Evolutionary conservation across 352 stramenopile genomes (phyloP), one percentile per base, ranked within the genome.

Genomic region (Globisporangium mamillatum): DNA sequence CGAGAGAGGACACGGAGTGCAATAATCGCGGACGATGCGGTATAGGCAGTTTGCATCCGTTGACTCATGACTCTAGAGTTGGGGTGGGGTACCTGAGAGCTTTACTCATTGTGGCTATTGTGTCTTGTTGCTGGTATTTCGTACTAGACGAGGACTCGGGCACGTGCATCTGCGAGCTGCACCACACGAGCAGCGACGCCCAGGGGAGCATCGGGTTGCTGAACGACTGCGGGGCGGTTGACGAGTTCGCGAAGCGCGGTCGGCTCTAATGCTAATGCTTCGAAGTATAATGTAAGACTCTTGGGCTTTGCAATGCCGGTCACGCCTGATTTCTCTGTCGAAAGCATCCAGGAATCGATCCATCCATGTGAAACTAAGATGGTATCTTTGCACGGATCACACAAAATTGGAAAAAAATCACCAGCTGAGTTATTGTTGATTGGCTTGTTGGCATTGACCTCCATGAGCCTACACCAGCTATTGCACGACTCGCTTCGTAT

Each of bases 1-100:
- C 80, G 4, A 94, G 84, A 63, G 89, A 92, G 61, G 79, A 93
- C 59, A 70, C 52, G 12, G 73, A 90, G 48, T 96, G 89, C 80
- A 89, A 92, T 66, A 90, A 89, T 48, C 83, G 83, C n/a, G 85
- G 85, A 0, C 78, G 81, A 56, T 93, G 85, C 25, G 79, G 84
- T 93, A 65, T 10, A 78, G 16, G 6, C 46, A 12, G 20, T 53
- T 53, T 41, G 34, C 34, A 14, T 41, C 34, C 34, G 10, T 41
- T 41, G 34, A 41, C 34, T 41, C 34, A 41, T 41, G 34, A 41
- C 34, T 41, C 34, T 9, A 3, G 10, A 41, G 34, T 41, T 41
- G 34, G 1, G 34, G 34, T 41, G 34, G 34, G 2, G 27, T 6
- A n/a, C 41, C 44, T 53, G 44, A 7, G 18, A 18, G 14, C 38